These are phyloP conservation scores for Lichtheimia ramosa DNA, from an alignment of 371 early-diverging fungal species.

Conservation along the genomic window DNA sequence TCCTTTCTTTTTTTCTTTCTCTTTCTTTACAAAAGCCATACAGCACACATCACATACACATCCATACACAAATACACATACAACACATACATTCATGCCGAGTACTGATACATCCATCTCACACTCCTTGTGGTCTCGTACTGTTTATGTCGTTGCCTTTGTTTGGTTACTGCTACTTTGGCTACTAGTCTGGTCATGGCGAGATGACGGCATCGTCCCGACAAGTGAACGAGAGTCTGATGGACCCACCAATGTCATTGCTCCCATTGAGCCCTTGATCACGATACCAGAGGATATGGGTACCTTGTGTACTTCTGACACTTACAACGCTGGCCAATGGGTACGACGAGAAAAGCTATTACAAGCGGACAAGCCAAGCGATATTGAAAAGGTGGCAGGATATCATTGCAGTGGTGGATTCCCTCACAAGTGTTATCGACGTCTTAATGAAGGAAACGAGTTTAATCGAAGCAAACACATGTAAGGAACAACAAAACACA, in stretches of 20 bases:
- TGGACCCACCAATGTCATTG: neutral
- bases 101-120: conserved; percentile 3
- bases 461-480: conserved; percentile 28
- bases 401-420: conserved; percentile 40
- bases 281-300: conserved; percentile 8
- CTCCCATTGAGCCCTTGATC: conserved; percentile 8
- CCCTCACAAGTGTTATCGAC: conserved; percentile 45
- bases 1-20: conserved; percentile 2
- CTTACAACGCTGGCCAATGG: conserved; percentile 42
- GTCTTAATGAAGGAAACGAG: conserved; percentile 23
- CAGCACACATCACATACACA: neutral
- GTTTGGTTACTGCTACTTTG: conserved; percentile 13
- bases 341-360: conserved; percentile 18
- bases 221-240: conserved; percentile 6
- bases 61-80: neutral
- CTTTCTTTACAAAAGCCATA: neutral
- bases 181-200: conserved; percentile 20
- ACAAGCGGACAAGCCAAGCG: conserved; percentile 8
- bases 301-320: conserved; percentile 30
- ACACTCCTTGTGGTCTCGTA: conserved; percentile 4
- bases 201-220: conserved; percentile 9
- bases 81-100: neutral
- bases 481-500: conserved; percentile 11
- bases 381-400: conserved; percentile 21
- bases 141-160: conserved; percentile 11